Evolutionary conservation across 805 yeast species (phyloP).

Genomic region (Teunomyces aglyptinius): DNA sequence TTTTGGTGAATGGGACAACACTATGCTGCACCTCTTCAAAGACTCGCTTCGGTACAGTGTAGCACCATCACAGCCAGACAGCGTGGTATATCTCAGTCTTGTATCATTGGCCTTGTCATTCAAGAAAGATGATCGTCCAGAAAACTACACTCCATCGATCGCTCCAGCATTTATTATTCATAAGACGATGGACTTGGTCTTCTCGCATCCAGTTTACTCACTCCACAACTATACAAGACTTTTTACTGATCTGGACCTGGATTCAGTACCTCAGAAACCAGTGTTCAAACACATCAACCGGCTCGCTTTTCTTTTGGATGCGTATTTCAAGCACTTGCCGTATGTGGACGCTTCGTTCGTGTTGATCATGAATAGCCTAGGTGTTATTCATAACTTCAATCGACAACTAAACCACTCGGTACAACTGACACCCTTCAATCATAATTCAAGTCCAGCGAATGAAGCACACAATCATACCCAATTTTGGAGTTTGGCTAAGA

Average conservation of each 20-base stretch:
- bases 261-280: constrained; percentile 32
- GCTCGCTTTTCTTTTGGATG: constrained; percentile 46
- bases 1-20: constrained; percentile 35
- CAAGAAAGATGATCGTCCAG: constrained; percentile 22
- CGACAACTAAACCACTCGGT: constrained; percentile 15
- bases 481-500: constrained; percentile 41
- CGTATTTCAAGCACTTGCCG: constrained; percentile 21
- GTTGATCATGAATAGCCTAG: constrained; percentile 18
- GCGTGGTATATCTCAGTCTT: constrained; percentile 29
- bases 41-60: constrained; percentile 24
- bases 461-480: constrained; percentile 13
- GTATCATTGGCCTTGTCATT: constrained; percentile 34
- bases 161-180: constrained; percentile 17
- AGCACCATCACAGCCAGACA: constrained; percentile 18
- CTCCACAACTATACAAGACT: constrained; percentile 17
- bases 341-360: constrained; percentile 14
- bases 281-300: constrained; percentile 48
- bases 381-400: constrained; percentile 29
- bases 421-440: constrained; percentile 15
- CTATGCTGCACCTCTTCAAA: constrained; percentile 26
- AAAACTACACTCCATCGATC: constrained; percentile 18
- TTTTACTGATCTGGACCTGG: constrained; percentile 12
- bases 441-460: constrained; percentile 7
- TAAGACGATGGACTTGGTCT: constrained; percentile 20
- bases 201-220: constrained; percentile 12